Evolutionary conservation across 352 stramenopile genomes (phyloP), one percentile per base, ranked within the genome.

Genomic region (Pythium periplocum): DNA sequence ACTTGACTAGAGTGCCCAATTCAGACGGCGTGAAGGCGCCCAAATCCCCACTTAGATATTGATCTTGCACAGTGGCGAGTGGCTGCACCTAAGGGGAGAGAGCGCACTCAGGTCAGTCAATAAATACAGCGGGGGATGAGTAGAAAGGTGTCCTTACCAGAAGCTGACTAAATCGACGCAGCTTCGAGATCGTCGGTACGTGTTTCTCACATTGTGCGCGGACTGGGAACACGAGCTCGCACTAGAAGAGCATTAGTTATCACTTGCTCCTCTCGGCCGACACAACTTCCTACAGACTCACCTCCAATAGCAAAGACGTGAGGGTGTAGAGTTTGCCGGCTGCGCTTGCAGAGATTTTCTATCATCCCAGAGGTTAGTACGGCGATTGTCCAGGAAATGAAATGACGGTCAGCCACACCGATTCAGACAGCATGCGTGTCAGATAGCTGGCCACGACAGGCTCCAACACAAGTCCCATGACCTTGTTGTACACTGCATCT

Each of bases 401-500:
- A 10, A n/a, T 12, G 34, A 39, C 38, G 12, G 38, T 42, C n/a
- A 42, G n/a, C 12, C 37, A 57, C 55, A 89, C 75, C 57, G 72
- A 61, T 53, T 78, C 65, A 17, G 59, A 54, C n/a, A 89, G 46
- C 40, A 89, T 57, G 42, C 59, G 61, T 41, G 77, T 69, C 31
- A 89, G 66, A 33, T 88, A 79, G 34, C 68, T 73, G 34, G 67
- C 62, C 31, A 82, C 64, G 30, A 94, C 55, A 11, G 81, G 83
- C 10, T 81, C 55, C 6, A 90, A 43, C 55, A 90, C 75, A 1
- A 55, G 56, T 37, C 68, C 66, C 54, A 79, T 69, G 36, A 82
- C 58, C 31, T 75, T 77, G 51, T 68, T 66, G 60, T 90, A 94
- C 5, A 89, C 75, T 2, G 58, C 46, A 0, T 52, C 8, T 2